Base-by-base conservation (phyloP, 805 yeast species). In the Starmerella etchellsii region DNA sequence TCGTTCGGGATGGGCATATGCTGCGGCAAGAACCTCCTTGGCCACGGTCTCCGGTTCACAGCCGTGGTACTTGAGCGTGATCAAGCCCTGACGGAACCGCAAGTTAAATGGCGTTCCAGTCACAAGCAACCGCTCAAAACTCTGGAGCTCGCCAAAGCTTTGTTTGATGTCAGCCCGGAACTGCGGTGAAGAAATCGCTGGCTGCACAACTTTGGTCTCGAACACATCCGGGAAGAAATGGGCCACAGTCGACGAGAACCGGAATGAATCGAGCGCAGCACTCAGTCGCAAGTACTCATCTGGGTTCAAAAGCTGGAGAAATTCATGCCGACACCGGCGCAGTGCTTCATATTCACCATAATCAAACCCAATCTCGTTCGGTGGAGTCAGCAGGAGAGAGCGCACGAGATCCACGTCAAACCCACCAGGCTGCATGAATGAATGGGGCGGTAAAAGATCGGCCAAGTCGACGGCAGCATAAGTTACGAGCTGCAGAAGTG, bases 81-180 rank as follows among this genome's bases (percentile, higher is more conserved):
- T 45, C 18, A 49, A 20, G 14, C 52, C 49, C 24, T 42, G 47
- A 24, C 42, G 40, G 41, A 31, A 49, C 5, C 40, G 30, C 20
- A 49, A 36, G 21, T 51, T 47, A 38, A 48, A 49, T 1, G 52
- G 47, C 13, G 43, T 48, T 34, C 51, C 42, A 10, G 43, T 28
- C 2, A 22, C 20, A n/a, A 49, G 47, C 11, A 49, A 28, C 4
- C 26, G 33, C 4, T 37, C 40, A 30, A 48, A 40, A 10, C 39
- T 15, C 21, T 26, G 29, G 30, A 24, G 8, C 6, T 35, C 18
- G 24, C 25, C 29, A 1, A 44, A 31, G 6, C 41, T 41, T 14
- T 26, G n/a, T 18, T 34, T 16, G 11, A 48, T 25, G 6, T 9
- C 38, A 6, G 29, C 34, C 9, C 33, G 40, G 15, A 19, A 3